phyloP scores from a whole-genome alignment of 148 eudicot species.

The Linanthus parryae region DNA sequence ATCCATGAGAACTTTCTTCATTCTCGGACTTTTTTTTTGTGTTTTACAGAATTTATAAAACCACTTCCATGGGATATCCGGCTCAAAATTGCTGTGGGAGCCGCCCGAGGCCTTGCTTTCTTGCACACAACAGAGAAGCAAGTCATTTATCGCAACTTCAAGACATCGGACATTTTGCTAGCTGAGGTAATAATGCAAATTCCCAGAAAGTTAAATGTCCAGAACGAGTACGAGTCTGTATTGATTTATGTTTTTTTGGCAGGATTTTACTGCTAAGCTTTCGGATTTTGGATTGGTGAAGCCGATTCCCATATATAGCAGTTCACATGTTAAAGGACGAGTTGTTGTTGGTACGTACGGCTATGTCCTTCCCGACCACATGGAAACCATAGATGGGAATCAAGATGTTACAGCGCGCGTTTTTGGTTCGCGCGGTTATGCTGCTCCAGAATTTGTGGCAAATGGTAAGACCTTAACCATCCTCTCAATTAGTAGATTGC shows the following conservation, averaged over 20 bases:
- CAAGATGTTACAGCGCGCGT: too few relatives aligned
- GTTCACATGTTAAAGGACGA: conserved; percentile 67
- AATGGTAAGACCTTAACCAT: conserved; percentile 34
- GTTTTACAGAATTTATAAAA: conserved; percentile 43
- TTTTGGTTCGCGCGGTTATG: conserved; percentile 90
- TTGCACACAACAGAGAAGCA: conserved; percentile 73
- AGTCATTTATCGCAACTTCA: conserved; percentile 83
- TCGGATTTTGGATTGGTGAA: conserved; percentile 92
- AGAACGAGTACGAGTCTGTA: too few relatives aligned
- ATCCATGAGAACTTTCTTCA: not conserved
- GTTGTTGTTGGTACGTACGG: too few relatives aligned
- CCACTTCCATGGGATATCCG: conserved; percentile 61
- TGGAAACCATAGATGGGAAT: too few relatives aligned
- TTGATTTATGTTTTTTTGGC: too few relatives aligned
- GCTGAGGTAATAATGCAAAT: conserved; percentile 35
- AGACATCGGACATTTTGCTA: conserved; percentile 70
- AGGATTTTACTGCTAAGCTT: conserved; percentile 70
- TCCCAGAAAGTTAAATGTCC: too few relatives aligned
- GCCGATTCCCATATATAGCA: conserved; percentile 55
- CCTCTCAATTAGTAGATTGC: too few relatives aligned
- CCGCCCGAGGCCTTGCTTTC: conserved; percentile 76
- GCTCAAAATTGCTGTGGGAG: conserved; percentile 67
- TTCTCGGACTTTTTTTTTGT: not conserved
- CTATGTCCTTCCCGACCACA: too few relatives aligned
- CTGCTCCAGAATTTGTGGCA: conserved; percentile 81